These are phyloP conservation scores for Lasiosphaeriaceae sp. DNA, from an alignment of 495 filamentous ascomycete species.

Conservation along the genomic window DNA sequence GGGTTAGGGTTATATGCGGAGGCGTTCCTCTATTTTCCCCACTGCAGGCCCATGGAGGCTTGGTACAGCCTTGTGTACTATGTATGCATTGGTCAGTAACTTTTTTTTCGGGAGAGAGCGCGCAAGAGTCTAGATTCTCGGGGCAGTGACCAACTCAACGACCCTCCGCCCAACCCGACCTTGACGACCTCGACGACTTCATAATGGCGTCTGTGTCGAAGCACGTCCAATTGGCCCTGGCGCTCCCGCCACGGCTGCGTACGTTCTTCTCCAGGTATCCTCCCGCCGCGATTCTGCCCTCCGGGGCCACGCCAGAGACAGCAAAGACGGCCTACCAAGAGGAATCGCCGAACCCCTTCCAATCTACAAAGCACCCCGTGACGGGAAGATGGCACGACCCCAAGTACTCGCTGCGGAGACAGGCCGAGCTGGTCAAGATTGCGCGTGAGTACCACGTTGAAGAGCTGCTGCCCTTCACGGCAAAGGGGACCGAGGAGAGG, in stretches of 20 bases:
- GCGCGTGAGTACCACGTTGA: constrained; percentile 78
- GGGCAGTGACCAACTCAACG: not conserved
- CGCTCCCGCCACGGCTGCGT: constrained; percentile 69
- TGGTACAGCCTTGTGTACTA: no score
- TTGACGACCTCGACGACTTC: not conserved
- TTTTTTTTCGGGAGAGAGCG: no score
- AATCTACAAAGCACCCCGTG: constrained; percentile 60
- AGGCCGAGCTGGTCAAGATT: constrained; percentile 89
- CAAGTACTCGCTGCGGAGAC: constrained; percentile 73
- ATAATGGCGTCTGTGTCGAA: constrained; percentile 31
- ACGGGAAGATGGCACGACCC: constrained; percentile 79
- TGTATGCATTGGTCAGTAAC: no score
- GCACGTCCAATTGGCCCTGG: constrained; percentile 58
- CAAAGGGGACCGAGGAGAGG: constrained; percentile 71
- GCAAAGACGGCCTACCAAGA: constrained; percentile 41
- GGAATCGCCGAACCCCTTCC: constrained; percentile 67
- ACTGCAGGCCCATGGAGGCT: no score
- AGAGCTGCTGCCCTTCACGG: constrained; percentile 70
- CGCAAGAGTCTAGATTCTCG: no score
- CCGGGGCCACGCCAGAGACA: constrained; percentile 38
- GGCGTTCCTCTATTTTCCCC: no score
- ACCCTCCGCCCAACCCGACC: not conserved
- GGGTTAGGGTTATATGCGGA: no score
- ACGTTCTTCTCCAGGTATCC: constrained; percentile 89
- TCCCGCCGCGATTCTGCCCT: constrained; percentile 52